Percentiles rank a stretch among this genome's conserved stretches.
Evolutionary conservation across 352 stramenopile species (phyloP).

Genomic region (Globisporangium acanthophoron): DNA sequence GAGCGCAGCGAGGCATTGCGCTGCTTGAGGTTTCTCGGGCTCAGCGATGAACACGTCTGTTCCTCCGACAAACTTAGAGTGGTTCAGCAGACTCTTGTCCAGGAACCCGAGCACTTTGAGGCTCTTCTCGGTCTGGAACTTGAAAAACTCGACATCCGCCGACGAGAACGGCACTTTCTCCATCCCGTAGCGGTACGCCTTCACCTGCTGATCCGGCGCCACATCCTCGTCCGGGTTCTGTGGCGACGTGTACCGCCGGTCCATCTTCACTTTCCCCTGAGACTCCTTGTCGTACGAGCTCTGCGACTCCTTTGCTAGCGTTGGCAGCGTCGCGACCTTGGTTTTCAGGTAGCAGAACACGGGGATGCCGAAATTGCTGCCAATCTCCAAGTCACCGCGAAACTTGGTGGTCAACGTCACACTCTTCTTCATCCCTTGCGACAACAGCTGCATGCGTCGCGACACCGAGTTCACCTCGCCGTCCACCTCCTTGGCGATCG

Average conservation of each 20-base stretch:
- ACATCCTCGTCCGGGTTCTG: slow-evolving; percentile 71
- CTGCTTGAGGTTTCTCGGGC: slow-evolving; percentile 56
- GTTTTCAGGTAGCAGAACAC: slow-evolving; percentile 78
- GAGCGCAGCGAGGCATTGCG: slow-evolving; percentile 52
- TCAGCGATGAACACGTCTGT: slow-evolving; percentile 80
- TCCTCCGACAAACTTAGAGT: slow-evolving; percentile 47
- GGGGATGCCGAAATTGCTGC: slow-evolving; percentile 53
- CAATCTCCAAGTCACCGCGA: slow-evolving; percentile 66
- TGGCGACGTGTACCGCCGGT: slow-evolving; percentile 62
- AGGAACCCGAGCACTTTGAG: slow-evolving; percentile 77
- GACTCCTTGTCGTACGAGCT: slow-evolving; percentile 53
- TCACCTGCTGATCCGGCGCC: slow-evolving; percentile 62
- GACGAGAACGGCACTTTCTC: slow-evolving; percentile 81
- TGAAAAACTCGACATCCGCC: slow-evolving; percentile 76
- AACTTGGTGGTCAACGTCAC: slow-evolving; percentile 75
- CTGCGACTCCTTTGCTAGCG: slow-evolving; percentile 68
- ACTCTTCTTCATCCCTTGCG: slow-evolving; percentile 73
- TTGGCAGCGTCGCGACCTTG: slow-evolving; percentile 65
- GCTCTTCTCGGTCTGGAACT: slow-evolving; percentile 74
- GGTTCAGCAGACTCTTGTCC: slow-evolving; percentile 36
- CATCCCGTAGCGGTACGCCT: slow-evolving; percentile 71
- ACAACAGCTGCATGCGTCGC: slow-evolving; percentile 67
- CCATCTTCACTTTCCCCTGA: slow-evolving; percentile 59
- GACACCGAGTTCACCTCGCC: slow-evolving; percentile 65
- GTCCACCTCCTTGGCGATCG: slow-evolving; percentile 59